Conservation (phyloP, 164 flowering plant genomes). For the Vitis rupestris region DNA sequence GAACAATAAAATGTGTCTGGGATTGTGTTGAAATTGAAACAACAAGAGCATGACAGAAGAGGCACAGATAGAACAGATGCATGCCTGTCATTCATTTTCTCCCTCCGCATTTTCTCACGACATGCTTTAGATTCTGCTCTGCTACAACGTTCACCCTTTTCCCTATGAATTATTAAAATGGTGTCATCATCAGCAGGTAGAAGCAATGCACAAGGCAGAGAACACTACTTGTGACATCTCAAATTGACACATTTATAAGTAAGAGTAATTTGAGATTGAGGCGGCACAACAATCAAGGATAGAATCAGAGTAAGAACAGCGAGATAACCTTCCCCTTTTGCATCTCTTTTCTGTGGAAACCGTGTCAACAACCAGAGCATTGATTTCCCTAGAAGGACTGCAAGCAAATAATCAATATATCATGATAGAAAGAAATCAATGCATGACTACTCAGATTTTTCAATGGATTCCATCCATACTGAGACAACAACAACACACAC, state of each 20-base stretch:
- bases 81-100: slow-evolving; percentile 60
- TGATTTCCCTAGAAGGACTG: slow-evolving; percentile 32
- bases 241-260: too few relatives aligned
- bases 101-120: slow-evolving; percentile 62
- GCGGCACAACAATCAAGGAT: too few relatives aligned
- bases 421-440: neutral
- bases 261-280: too few relatives aligned
- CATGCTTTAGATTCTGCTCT: slow-evolving; percentile 45
- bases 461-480: too few relatives aligned
- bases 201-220: too few relatives aligned
- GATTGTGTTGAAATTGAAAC: too few relatives aligned
- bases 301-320: neutral
- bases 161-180: slow-evolving; percentile 30
- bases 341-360: slow-evolving; percentile 25
- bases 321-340: slow-evolving; percentile 34
- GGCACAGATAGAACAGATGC: slow-evolving; percentile 1
- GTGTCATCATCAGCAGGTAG: neutral
- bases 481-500: too few relatives aligned
- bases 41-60: neutral
- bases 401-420: neutral
- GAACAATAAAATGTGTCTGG: too few relatives aligned
- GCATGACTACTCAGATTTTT: too few relatives aligned
- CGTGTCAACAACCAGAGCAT: slow-evolving; percentile 21
- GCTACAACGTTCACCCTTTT: slow-evolving; percentile 30
- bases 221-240: too few relatives aligned